A percentile compares a stretch with the other conserved stretches of the same genome.
Evolutionary conservation across 78 protist genomes (phyloP).

Genomic region (Planoprotostelium fungivorum): DNA sequence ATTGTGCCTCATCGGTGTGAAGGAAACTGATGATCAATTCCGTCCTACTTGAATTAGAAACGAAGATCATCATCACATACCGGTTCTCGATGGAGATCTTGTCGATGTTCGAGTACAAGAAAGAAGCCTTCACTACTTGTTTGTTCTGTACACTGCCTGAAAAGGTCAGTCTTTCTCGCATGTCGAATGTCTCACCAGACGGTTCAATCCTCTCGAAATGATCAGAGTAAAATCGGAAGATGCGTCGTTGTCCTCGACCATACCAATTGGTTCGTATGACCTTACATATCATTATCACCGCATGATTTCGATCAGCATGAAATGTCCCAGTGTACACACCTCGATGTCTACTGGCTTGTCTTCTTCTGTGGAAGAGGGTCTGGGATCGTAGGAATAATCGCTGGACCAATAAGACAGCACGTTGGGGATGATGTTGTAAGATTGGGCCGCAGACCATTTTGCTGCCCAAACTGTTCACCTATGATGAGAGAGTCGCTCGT

Average conservation of each 20-base stretch:
- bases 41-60: background rate
- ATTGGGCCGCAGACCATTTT: background rate
- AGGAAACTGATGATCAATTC: background rate
- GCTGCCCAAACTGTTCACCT: background rate
- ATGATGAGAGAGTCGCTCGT: no score
- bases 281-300: background rate
- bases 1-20: background rate
- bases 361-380: background rate
- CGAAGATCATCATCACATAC: background rate
- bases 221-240: background rate
- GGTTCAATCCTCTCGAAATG: background rate
- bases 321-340: background rate
- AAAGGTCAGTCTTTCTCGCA: background rate
- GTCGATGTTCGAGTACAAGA: background rate
- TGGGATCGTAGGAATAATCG: background rate
- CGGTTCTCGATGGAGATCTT: background rate
- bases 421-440: background rate
- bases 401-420: background rate
- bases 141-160: background rate
- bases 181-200: background rate
- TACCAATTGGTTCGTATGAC: background rate
- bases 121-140: background rate
- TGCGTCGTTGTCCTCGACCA: background rate
- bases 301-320: no score
- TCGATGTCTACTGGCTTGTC: background rate